Evolutionary conservation across 371 early-diverging fungal genomes (phyloP), one percentile per base, ranked within the genome.

Genomic region (Nematocida sp.): DNA sequence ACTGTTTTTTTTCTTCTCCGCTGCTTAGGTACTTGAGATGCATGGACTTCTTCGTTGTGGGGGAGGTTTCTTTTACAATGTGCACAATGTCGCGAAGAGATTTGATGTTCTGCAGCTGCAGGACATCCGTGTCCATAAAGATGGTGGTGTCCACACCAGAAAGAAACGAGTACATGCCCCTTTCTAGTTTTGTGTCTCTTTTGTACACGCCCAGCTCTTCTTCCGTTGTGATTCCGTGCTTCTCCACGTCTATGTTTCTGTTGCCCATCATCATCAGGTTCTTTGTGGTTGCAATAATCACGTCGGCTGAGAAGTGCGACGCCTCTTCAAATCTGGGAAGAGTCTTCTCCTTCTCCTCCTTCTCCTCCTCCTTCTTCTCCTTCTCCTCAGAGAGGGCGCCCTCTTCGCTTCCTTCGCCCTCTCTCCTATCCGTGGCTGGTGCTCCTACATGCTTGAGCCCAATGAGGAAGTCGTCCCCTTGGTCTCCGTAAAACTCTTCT

Each of bases 11-110:
- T 32, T 70, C 74, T 41, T 43, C 62, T 29, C 74, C 74, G 41
- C 74, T 70, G 53, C 74, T 70, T 29, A 70, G 36, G 29, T 70
- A 70, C 31, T 41, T 66, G 15, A 70, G 74, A 50, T 70, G 31
- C 62, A 70, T 46, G 3, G 37, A 2, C 46, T 41, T 23, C 23
- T 15, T 31, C 41, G 19, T 7, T 0, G 50, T 23, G 7, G 74
- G 74, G 7, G 8, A 3, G 11, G 58, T 19, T 36, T 70, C 74
- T 46, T 70, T 43, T 27, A 70, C 17, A 17, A 70, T 70, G 23
- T 32, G 19, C 25, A 70, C 4, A 5, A 34, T 38, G 36, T 70
- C 74, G 7, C 15, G 13, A 15, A 70, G 29, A 5, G 50, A 32
- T 1, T 56, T 41, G 1, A 56, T 25, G 48, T 60, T 70, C 36